Base-by-base conservation (phyloP, 352 stramenopile genomes). In the Globisporangium carolinianum region DNA sequence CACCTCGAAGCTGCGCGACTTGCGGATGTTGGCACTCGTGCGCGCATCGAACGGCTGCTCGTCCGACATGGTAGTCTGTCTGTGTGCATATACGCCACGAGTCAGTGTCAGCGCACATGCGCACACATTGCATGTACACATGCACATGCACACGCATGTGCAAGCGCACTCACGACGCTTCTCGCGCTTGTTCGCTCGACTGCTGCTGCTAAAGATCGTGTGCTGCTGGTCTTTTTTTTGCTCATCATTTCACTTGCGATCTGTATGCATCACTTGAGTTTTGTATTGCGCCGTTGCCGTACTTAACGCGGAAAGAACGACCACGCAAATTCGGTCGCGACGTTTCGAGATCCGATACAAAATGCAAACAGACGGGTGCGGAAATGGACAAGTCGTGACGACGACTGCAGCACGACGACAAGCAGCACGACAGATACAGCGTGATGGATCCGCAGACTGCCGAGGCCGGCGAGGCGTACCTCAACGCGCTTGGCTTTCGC, bases 401-500 rank as follows among this genome's bases (percentile, higher is more conserved):
- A 32, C 24, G 24, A 32, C 24, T 32, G 24, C 24, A 32, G 24
- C 24, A 32, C 24, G 24, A 32, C 1, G 24, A 32, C 24, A 32
- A 32, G 24, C 24, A 32, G 24, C 24, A 3, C 24, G 24, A 32
- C 1, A 32, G 1, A 32, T 2, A 32, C 2, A 32, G 24, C 24
- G 24, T 32, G 42, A 83, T 91, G 81, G 77, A 91, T 51, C 69
- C 75, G 47, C 82, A 91, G 67, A 91, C 79, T 10, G 82, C 82
- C 10, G 85, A 92, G 59, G 80, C 80, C 8, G 83, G 83, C 0
- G 85, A 93, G 63, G 73, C 81, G 51, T 97, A 97, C 62, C 76
- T 97, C 61, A 89, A 91, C 54, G 73, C 71, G 14, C 88, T 94
- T 60, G 86, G 89, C 56, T 97, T 96, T 61, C 89, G 88, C 51